phyloP scores from a whole-genome alignment of 1,284 basidiomycete species.

The Sanguinoderma infundibulare region DNA sequence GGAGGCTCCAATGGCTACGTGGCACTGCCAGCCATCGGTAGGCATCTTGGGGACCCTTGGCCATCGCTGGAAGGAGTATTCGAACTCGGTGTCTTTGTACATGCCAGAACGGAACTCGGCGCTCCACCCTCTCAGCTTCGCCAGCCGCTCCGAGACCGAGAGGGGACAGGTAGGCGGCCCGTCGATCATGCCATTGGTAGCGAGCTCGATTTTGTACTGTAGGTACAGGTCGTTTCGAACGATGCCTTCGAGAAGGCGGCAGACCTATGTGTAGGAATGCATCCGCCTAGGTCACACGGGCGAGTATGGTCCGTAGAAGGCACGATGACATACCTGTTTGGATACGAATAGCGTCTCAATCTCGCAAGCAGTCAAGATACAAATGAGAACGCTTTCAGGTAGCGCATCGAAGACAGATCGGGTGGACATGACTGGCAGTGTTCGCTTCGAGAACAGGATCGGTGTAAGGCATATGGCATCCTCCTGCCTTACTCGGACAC shows the following conservation, averaged over 20 bases:
- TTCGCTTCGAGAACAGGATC: too few species aligned
- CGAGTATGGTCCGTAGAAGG: too few species aligned
- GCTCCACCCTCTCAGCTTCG: constrained; percentile 34
- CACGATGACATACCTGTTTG: too few species aligned
- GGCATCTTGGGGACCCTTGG: neutral
- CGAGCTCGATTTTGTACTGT: constrained; percentile 58
- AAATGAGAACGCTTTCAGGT: too few species aligned
- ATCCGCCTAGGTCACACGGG: too few species aligned
- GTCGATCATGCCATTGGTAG: constrained; percentile 48
- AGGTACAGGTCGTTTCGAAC: constrained; percentile 45
- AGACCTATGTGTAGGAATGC: too few species aligned
- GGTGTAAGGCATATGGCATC: too few species aligned
- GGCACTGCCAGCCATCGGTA: neutral
- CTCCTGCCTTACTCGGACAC: too few species aligned
- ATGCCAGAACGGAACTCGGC: neutral
- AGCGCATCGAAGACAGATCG: too few species aligned
- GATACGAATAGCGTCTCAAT: too few species aligned
- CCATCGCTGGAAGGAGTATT: neutral
- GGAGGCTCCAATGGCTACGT: neutral
- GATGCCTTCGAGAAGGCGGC: constrained; percentile 40
- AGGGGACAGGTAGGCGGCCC: constrained; percentile 32
- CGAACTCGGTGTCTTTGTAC: neutral
- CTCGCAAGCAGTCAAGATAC: too few species aligned
- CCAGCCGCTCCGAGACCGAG: constrained; percentile 40
- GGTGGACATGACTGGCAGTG: too few species aligned